These are phyloP conservation scores for Podaxis mareebaensis DNA, from an alignment of 768 basidiomycete genomes.

Conservation along the genomic window DNA sequence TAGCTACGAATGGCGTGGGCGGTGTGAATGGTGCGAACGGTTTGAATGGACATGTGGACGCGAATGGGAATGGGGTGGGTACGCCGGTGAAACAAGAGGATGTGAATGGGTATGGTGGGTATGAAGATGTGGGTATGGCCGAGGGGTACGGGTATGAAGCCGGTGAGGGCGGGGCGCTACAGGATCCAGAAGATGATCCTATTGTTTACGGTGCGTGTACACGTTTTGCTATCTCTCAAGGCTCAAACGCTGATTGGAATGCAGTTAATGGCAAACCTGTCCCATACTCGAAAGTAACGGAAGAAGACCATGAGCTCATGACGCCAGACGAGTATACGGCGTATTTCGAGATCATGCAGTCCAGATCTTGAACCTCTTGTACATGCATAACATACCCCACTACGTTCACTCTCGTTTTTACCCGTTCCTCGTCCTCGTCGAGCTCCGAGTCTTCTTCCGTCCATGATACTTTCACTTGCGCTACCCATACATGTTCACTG, in stretches of 20 bases:
- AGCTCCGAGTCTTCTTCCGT: not conserved
- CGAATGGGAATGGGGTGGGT: conserved; percentile 14
- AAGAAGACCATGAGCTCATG: conserved; percentile 92
- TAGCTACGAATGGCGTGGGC: conserved; percentile 12
- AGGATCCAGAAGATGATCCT: conserved; percentile 50
- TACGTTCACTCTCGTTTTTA: not conserved
- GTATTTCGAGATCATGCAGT: conserved; percentile 64
- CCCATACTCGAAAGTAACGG: conserved; percentile 79
- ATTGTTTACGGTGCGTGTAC: conserved; percentile 61
- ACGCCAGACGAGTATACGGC: conserved; percentile 89
- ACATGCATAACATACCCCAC: not conserved
- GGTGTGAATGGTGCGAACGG: conserved; percentile 10
- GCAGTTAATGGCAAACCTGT: conserved; percentile 76
- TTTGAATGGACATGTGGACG: conserved; percentile 23
- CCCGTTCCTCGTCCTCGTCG: not conserved
- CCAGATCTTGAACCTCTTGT: conserved; percentile 5
- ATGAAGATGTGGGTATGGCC: conserved; percentile 23
- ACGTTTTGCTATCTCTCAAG: not conserved
- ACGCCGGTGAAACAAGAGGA: conserved; percentile 17
- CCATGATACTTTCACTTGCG: not conserved
- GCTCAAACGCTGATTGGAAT: not conserved
- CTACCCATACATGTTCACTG: too few species aligned
- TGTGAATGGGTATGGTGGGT: conserved; percentile 25
- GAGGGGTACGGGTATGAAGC: conserved; percentile 21
- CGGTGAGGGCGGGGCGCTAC: conserved; percentile 18